Conservation (phyloP, 768 basidiomycete species). For the Boletus huronensis region DNA sequence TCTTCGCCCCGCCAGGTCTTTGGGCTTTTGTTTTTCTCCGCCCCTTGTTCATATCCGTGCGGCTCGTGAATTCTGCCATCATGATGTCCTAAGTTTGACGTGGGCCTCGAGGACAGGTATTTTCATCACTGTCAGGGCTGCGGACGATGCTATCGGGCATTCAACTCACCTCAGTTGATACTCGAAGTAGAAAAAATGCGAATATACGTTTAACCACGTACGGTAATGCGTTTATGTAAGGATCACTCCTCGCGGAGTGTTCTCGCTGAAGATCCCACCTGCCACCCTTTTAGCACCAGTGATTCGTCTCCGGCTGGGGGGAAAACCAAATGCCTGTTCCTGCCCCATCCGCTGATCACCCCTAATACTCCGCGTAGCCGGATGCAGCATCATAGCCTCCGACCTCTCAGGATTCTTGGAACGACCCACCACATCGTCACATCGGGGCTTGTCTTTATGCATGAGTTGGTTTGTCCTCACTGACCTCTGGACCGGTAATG, state of each 20-base stretch:
- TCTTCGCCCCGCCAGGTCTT: background rate
- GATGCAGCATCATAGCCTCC: slow-evolving; percentile 3
- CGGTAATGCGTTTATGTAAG: slow-evolving; percentile 1
- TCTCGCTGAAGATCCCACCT: slow-evolving; percentile 4
- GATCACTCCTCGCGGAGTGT: slow-evolving; percentile 8
- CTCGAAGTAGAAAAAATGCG: background rate
- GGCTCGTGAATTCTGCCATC: background rate
- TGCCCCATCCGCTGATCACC: slow-evolving; percentile 2
- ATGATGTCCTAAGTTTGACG: slow-evolving; percentile 8
- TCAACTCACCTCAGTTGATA: background rate
- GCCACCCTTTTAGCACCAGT: background rate
- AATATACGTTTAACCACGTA: background rate
- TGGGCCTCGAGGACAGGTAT: slow-evolving; percentile 3
- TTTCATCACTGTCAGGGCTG: slow-evolving; percentile 3
- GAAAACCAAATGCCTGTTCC: background rate
- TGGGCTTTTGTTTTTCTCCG: background rate
- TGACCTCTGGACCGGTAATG: slow-evolving; percentile 1
- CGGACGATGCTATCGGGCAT: slow-evolving; percentile 5
- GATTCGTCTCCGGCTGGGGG: background rate
- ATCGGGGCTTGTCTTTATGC: slow-evolving; percentile 12
- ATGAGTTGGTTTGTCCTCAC: slow-evolving; percentile 3
- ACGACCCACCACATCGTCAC: background rate
- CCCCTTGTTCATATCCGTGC: slow-evolving; percentile 7
- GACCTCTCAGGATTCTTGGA: slow-evolving; percentile 6
- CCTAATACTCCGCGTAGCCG: background rate